These are phyloP conservation scores for Udeniomyces megalosporus DNA, from an alignment of 768 basidiomycete species.

Conservation along the genomic window DNA sequence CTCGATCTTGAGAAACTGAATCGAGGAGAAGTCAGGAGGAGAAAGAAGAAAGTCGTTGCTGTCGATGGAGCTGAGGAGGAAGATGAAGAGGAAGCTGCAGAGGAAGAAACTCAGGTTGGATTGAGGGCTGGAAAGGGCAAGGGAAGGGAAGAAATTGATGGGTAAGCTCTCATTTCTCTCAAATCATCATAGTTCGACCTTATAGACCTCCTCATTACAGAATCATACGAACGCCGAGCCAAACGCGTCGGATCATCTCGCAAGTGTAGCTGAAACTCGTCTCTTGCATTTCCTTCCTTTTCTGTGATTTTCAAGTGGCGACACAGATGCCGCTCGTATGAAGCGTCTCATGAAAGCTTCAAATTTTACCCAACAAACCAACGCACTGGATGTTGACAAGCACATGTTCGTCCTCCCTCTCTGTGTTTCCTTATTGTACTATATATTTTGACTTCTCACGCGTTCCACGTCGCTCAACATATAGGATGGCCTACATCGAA, in stretches of 20 bases:
- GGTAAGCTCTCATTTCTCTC: neutral
- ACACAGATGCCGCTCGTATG: conserved; percentile 14
- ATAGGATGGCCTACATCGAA: conserved; percentile 95
- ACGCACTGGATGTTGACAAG: conserved; percentile 88
- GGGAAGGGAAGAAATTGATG: conserved; percentile 11
- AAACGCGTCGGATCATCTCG: neutral
- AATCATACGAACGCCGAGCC: too few relatives aligned
- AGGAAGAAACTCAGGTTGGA: conserved; percentile 40
- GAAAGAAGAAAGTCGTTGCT: conserved; percentile 41
- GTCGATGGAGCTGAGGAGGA: conserved; percentile 30
- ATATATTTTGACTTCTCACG: neutral
- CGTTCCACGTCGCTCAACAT: neutral
- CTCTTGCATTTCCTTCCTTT: neutral
- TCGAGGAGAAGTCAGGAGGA: conserved; percentile 47
- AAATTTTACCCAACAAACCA: conserved; percentile 96
- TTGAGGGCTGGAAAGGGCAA: conserved; percentile 11
- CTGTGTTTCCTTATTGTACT: neutral
- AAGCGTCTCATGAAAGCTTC: conserved; percentile 34
- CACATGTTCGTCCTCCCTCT: conserved; percentile 61
- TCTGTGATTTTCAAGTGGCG: neutral
- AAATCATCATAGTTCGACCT: too few relatives aligned
- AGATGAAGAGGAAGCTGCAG: conserved; percentile 23
- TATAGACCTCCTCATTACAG: too few relatives aligned
- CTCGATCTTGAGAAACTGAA: conserved; percentile 74
- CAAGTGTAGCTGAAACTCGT: neutral